A percentile compares a stretch with the other conserved stretches of the same genome.
These are phyloP conservation scores for Rutstroemia sp. DNA, from an alignment of 2,329 filamentous ascomycete genomes.

Conservation along the genomic window DNA sequence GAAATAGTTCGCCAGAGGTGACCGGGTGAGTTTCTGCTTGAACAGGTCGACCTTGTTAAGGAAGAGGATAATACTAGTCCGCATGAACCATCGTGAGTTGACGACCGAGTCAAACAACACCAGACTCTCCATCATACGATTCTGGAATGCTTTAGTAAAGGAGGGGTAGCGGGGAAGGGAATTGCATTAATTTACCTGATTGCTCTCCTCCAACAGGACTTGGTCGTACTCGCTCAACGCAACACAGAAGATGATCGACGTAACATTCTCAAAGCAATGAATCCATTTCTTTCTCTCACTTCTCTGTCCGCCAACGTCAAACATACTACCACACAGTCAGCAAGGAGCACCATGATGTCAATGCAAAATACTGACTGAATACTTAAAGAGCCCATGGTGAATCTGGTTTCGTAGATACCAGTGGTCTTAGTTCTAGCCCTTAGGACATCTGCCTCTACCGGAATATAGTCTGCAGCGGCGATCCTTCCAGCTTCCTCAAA, in stretches of 20 bases:
- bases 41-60: constrained; percentile 99
- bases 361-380: constrained; percentile 71
- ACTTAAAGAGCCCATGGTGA: constrained; percentile 96
- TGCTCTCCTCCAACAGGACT: constrained; percentile 91
- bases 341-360: neutral
- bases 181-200: constrained; percentile 59
- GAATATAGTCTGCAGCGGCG: constrained; percentile 76
- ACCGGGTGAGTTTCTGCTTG: constrained; percentile 85
- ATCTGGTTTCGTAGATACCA: constrained; percentile 97
- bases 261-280: constrained; percentile 99
- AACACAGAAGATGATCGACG: constrained; percentile 98
- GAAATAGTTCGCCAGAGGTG: constrained; percentile 90
- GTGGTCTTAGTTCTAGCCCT: constrained; percentile 96
- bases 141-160: constrained; percentile 46
- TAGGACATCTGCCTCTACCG: constrained; percentile 89
- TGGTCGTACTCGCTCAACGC: constrained; percentile 98
- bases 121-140: constrained; percentile 98
- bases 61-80: constrained; percentile 97
- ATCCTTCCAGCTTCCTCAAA: constrained; percentile 90
- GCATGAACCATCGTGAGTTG: constrained; percentile 98
- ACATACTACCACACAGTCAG: constrained; percentile 63
- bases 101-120: constrained; percentile 97
- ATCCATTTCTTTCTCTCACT: constrained; percentile 99
- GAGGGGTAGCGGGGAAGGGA: neutral
- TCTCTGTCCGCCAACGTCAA: constrained; percentile 93